These are phyloP conservation scores for Castanospermum australe DNA, from an alignment of 306 rosid genomes.

Conservation along the genomic window DNA sequence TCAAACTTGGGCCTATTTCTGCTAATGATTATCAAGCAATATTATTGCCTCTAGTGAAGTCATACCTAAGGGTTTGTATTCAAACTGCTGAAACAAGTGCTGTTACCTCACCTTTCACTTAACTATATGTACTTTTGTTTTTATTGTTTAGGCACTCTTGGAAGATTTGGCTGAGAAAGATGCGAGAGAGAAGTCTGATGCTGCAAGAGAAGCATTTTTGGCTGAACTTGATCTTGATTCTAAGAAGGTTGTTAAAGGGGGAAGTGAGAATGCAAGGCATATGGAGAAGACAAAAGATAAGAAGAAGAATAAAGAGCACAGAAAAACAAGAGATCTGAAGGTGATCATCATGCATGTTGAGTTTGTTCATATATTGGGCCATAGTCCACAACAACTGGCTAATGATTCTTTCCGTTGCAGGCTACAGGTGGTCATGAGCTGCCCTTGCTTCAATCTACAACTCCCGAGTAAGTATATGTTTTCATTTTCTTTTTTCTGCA, in stretches of 20 bases:
- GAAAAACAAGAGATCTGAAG: conserved; percentile 80
- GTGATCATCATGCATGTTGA: conserved; percentile 41
- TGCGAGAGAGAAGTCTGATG: conserved; percentile 93
- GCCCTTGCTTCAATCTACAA: conserved; percentile 40
- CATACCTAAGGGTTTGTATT: conserved; percentile 82
- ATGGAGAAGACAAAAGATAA: conserved; percentile 82
- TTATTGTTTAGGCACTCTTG: conserved; percentile 66
- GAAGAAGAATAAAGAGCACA: conserved; percentile 81
- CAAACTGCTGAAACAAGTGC: conserved; percentile 23
- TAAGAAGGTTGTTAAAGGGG: conserved; percentile 71
- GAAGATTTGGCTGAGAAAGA: conserved; percentile 97
- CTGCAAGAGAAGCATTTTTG: conserved; percentile 90
- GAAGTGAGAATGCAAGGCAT: conserved; percentile 61
- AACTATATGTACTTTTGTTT: conserved; percentile 16
- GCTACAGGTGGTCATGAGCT: conserved; percentile 48
- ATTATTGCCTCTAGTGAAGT: conserved; percentile 84
- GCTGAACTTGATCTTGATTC: conserved; percentile 96
- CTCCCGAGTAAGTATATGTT: conserved; percentile 50
- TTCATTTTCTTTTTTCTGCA: conserved; percentile 5
- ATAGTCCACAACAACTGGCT: conserved; percentile 25
- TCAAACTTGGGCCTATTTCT: conserved; percentile 77
- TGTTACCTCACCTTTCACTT: conserved; percentile 18
- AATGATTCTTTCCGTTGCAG: conserved; percentile 49
- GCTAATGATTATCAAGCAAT: conserved; percentile 79
- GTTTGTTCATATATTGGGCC: conserved; percentile 32